These are phyloP conservation scores for Penicillium sp. DNA, from an alignment of 2,329 filamentous ascomycete genomes.

Conservation along the genomic window DNA sequence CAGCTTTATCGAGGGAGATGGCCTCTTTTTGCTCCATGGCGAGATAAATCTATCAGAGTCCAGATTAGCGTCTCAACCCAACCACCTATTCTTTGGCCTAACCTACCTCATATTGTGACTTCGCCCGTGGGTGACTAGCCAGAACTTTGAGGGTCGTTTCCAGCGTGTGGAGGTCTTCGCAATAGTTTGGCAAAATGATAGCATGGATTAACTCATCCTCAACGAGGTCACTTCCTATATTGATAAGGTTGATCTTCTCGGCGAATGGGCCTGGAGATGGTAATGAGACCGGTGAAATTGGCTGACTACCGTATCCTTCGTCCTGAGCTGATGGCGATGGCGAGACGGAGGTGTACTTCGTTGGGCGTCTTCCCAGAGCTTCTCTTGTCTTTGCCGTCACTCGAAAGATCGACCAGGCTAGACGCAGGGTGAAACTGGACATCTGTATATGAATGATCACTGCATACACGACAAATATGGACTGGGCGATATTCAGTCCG, in stretches of 20 bases:
- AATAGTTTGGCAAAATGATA: constrained; percentile 73
- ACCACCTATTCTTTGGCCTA: background rate
- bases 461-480: constrained; percentile 64
- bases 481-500: constrained; percentile 24
- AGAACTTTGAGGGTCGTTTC: constrained; percentile 69
- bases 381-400: constrained; percentile 27
- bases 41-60: constrained; percentile 61
- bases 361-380: constrained; percentile 19
- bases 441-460: constrained; percentile 66
- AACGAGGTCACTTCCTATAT: constrained; percentile 53
- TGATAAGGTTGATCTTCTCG: constrained; percentile 48
- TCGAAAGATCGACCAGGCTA: constrained; percentile 50
- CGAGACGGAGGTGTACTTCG: background rate
- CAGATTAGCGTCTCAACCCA: background rate
- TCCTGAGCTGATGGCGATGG: background rate
- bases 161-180: constrained; percentile 69
- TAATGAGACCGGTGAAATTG: constrained; percentile 7
- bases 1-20: constrained; percentile 62
- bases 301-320: constrained; percentile 10
- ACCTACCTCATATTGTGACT: constrained; percentile 67
- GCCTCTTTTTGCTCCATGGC: constrained; percentile 72
- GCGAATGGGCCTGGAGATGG: constrained; percentile 3
- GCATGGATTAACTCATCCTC: constrained; percentile 59
- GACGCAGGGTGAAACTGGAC: constrained; percentile 57
- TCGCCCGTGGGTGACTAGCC: constrained; percentile 65